These are phyloP conservation scores for Schoenoplectus tabernaemontani DNA, from an alignment of 202 grass and related monocot genomes.

Conservation along the genomic window DNA sequence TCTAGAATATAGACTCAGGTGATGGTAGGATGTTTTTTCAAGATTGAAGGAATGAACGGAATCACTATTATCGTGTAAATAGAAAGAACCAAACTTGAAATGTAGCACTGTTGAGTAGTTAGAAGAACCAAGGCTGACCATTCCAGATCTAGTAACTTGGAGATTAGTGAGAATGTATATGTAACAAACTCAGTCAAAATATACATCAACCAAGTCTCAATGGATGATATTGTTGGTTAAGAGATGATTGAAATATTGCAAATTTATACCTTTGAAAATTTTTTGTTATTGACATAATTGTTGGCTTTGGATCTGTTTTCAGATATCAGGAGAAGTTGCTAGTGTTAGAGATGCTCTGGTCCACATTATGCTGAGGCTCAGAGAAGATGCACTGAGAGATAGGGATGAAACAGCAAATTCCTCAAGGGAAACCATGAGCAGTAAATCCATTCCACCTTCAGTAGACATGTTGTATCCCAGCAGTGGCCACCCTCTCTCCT, in stretches of 20 bases:
- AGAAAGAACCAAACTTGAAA: background rate
- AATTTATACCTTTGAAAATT: background rate
- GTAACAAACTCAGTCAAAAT: background rate
- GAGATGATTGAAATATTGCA: background rate
- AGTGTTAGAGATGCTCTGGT: slow-evolving; percentile 82
- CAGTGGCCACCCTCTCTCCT: slow-evolving; percentile 39
- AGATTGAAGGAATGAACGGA: background rate
- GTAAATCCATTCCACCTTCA: slow-evolving; percentile 28
- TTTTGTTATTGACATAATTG: background rate
- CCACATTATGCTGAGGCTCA: slow-evolving; percentile 81
- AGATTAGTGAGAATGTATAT: background rate
- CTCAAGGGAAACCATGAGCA: slow-evolving; percentile 33
- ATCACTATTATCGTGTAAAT: background rate
- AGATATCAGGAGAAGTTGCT: slow-evolving; percentile 81
- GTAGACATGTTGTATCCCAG: slow-evolving; percentile 52
- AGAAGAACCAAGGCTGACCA: background rate
- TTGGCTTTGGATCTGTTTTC: background rate
- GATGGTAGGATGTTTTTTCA: background rate
- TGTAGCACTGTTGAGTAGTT: background rate
- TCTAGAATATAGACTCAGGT: too few species aligned
- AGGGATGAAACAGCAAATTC: slow-evolving; percentile 60
- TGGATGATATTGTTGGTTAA: background rate
- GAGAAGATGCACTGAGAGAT: slow-evolving; percentile 88
- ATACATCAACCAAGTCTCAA: background rate
- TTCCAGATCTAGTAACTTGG: background rate